Percentiles rank a stretch among this genome's conserved stretches.
Evolutionary conservation across 2,329 filamentous ascomycete genomes (phyloP).

Genomic region (Colletotrichum aenigma): DNA sequence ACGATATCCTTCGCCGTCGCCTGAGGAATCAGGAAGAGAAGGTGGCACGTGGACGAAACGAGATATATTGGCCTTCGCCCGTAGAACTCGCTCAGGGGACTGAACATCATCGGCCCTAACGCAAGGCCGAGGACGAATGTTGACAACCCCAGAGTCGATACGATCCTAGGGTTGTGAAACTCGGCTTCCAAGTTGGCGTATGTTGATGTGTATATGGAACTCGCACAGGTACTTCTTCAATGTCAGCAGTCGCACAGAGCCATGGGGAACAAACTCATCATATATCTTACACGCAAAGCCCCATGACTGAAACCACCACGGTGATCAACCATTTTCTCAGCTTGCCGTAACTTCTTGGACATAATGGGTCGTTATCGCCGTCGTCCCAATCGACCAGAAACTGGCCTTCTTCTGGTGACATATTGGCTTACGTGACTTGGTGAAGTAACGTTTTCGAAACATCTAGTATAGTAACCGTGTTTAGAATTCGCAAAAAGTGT

Average conservation of each 20-base stretch:
- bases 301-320: conserved; percentile 71
- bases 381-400: conserved; percentile 80
- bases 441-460: background rate
- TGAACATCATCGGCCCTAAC: conserved; percentile 66
- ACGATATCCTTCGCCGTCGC: conserved; percentile 78
- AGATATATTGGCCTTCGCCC: conserved; percentile 84
- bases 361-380: conserved; percentile 71
- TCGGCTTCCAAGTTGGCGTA: conserved; percentile 80
- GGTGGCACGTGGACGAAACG: conserved; percentile 72
- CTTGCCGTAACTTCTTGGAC: conserved; percentile 71
- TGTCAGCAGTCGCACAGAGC: background rate
- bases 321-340: conserved; percentile 80
- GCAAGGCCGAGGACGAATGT: conserved; percentile 81
- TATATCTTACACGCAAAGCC: conserved; percentile 83
- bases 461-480: accelerated
- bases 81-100: conserved; percentile 77
- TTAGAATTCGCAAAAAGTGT: background rate
- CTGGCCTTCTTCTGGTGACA: conserved; percentile 32
- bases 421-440: background rate
- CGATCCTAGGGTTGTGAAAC: conserved; percentile 71
- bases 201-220: conserved; percentile 84
- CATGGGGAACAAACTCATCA: accelerated
- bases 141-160: conserved; percentile 82
- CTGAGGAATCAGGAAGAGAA: conserved; percentile 82
- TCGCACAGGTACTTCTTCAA: conserved; percentile 72